Evolutionary conservation across 805 yeast genomes (phyloP), one percentile per base, ranked within the genome.

Genomic region (Hanseniaspora jakobsenii): DNA sequence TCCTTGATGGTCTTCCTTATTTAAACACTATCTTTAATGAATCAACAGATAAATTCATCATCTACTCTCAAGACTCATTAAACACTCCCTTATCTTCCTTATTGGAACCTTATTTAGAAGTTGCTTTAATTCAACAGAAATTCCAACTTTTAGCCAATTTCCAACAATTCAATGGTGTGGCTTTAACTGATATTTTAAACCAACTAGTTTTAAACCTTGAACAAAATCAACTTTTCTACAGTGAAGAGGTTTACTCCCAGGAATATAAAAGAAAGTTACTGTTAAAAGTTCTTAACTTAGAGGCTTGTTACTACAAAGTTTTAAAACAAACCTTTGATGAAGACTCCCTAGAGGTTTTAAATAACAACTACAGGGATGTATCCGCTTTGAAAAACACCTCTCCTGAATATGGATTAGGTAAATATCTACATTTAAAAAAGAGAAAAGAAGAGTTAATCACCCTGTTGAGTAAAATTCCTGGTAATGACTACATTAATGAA

Each of bases 381-480:
- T 54, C 58, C 17, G 53, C 57, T 38, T 64, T 68, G 35, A 64
- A 66, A 41, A 73, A 74, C 3, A 56, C 75, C 16, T 72, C 76
- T 41, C 97, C 96, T 19, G 96, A 86, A 62, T 87, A 66, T 56
- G 95, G 95, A 7, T 83, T 72, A 52, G 97, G 97, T 60, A 64
- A 73, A 22, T 85, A 69, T 57, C 62, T 86, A 52, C 73, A 71
- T 41, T 64, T 64, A 30, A 71, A 74, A 53, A 75, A 75, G 52
- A 69, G 71, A 50, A 71, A 72, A 44, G 55, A 38, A 5, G 12
- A 28, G 6, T n/a, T 45, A 12, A 18, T 38, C 4, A 30, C 34
- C 23, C 30, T 23, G 8, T 30, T 45, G 16, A 13, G 18, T 29
- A 36, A 32, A 35, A 9, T 16, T 31, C 36, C 29, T 13, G 34